Conservation (phyloP, 352 stramenopile genomes). For the Globisporangium iwayamae region DNA sequence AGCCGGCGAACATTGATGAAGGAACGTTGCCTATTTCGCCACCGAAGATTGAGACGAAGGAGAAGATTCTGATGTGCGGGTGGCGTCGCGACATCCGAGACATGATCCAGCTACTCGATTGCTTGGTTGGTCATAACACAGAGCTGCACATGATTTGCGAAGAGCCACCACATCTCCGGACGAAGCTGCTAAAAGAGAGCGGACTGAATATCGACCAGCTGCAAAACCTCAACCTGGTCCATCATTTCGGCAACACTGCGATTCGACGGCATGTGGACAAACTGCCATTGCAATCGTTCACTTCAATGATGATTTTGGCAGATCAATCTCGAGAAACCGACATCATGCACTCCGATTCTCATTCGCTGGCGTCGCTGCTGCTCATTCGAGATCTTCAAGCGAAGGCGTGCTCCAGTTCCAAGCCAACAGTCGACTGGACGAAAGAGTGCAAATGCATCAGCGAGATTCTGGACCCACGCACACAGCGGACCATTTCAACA, state of each 20-base stretch:
- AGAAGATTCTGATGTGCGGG: slow-evolving; percentile 84
- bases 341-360: slow-evolving; percentile 86
- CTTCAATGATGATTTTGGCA: slow-evolving; percentile 81
- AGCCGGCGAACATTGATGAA: slow-evolving; percentile 31
- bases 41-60: slow-evolving; percentile 24
- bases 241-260: slow-evolving; percentile 78
- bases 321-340: slow-evolving; percentile 68
- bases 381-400: slow-evolving; percentile 79
- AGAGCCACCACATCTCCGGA: slow-evolving; percentile 58
- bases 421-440: slow-evolving; percentile 11
- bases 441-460: slow-evolving; percentile 72
- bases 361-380: slow-evolving; percentile 79
- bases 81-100: slow-evolving; percentile 89
- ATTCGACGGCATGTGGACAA: slow-evolving; percentile 67
- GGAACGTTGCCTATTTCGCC: slow-evolving; percentile 26
- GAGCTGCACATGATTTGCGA: slow-evolving; percentile 85
- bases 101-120: slow-evolving; percentile 83
- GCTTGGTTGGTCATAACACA: slow-evolving; percentile 49
- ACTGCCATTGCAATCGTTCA: slow-evolving; percentile 65
- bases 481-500: slow-evolving; percentile 76
- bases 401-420: slow-evolving; percentile 9
- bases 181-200: slow-evolving; percentile 57
- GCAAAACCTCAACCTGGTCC: slow-evolving; percentile 51
- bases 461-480: slow-evolving; percentile 86
- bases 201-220: slow-evolving; percentile 47